Evolutionary conservation across 441 rosid species (phyloP).

Genomic region (Pelargonium myrrhifolium): DNA sequence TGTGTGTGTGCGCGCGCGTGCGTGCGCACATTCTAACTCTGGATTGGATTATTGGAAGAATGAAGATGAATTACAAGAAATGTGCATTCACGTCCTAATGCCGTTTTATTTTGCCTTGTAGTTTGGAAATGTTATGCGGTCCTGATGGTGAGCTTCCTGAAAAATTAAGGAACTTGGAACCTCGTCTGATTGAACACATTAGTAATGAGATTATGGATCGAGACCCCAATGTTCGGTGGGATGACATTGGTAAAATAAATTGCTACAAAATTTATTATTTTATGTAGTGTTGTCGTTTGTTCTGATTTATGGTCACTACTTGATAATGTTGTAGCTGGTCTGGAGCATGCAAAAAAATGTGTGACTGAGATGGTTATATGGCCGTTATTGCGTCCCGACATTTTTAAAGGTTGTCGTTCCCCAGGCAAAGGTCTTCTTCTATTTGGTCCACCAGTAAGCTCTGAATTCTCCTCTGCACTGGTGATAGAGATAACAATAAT

Average conservation of each 20-base stretch:
- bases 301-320: conserved; percentile 23
- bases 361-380: conserved; percentile 97
- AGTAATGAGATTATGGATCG: conserved; percentile 97
- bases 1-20: no score
- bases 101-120: conserved; percentile 20
- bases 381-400: conserved; percentile 91
- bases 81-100: conserved; percentile 12
- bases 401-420: conserved; percentile 88
- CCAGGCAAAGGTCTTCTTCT: conserved; percentile 98
- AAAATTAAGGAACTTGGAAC: conserved; percentile 87
- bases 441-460: conserved; percentile 90
- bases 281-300: conserved; percentile 11
- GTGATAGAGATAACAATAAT: conserved; percentile 11
- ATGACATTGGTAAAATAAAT: conserved; percentile 70
- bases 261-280: conserved; percentile 15
- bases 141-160: conserved; percentile 98
- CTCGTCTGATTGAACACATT: conserved; percentile 89
- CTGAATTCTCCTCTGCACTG: conserved; percentile 16
- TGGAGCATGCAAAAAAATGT: conserved; percentile 97
- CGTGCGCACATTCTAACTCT: not conserved
- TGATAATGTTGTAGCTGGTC: conserved; percentile 57
- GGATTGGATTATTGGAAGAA: not conserved
- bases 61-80: not conserved
- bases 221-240: conserved; percentile 91
- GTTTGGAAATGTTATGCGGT: conserved; percentile 91